A percentile compares a stretch with the other conserved stretches of the same genome.
phyloP scores from a whole-genome alignment of 768 basidiomycete species.

The Leucocoprinus leucothites region DNA sequence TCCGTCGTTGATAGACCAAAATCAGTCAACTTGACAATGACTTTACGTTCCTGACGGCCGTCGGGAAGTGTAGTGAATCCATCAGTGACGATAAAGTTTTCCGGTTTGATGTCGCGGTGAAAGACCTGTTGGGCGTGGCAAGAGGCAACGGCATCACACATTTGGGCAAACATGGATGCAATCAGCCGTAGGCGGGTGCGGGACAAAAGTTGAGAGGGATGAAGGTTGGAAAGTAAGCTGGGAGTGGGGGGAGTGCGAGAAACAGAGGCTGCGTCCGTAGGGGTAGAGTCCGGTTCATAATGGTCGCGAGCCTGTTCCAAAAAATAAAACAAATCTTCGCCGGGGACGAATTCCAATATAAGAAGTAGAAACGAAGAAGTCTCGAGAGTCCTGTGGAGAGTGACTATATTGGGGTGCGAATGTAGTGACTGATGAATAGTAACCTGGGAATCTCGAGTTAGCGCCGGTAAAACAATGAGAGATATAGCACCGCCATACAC shows the following conservation, averaged over 20 bases:
- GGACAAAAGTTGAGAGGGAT: slow-evolving; percentile 78
- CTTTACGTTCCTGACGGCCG: slow-evolving; percentile 72
- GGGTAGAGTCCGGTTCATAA: slow-evolving; percentile 50
- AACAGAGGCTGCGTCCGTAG: slow-evolving; percentile 37
- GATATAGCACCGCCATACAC: slow-evolving; percentile 15
- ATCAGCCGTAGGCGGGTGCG: slow-evolving; percentile 88
- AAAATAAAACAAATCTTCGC: slow-evolving; percentile 98
- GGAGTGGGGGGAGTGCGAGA: slow-evolving; percentile 90
- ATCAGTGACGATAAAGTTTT: slow-evolving; percentile 96
- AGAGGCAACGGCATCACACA: slow-evolving; percentile 96
- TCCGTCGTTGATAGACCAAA: slow-evolving; percentile 95
- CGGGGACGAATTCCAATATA: slow-evolving; percentile 92
- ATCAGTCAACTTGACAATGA: slow-evolving; percentile 94
- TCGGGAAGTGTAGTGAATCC: slow-evolving; percentile 55
- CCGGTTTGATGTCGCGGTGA: slow-evolving; percentile 98
- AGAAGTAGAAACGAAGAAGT: slow-evolving; percentile 89
- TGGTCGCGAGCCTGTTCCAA: slow-evolving; percentile 94
- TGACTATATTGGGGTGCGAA: slow-evolving; percentile 90
- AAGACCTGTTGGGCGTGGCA: slow-evolving; percentile 91
- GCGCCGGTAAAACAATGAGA: slow-evolving; percentile 15
- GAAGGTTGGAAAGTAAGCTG: slow-evolving; percentile 80
- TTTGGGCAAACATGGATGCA: slow-evolving; percentile 96
- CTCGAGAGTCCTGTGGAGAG: slow-evolving; percentile 90
- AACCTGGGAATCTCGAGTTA: slow-evolving; percentile 46
- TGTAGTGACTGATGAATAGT: slow-evolving; percentile 93